These are phyloP conservation scores for Hygrocybe coccinea DNA, from an alignment of 768 basidiomycete genomes.

Conservation along the genomic window DNA sequence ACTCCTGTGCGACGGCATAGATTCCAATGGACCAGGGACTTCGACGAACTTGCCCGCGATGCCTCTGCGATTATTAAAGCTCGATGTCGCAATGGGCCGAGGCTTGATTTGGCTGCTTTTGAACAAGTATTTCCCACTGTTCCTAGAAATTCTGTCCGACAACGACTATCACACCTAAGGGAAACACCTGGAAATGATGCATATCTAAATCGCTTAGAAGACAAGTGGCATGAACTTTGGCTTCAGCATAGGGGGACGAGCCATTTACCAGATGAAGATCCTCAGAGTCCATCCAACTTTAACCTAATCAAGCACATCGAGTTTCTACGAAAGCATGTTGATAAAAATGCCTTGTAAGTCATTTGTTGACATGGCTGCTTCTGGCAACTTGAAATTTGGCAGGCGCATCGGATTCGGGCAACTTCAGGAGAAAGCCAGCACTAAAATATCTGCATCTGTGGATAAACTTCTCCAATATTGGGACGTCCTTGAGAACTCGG, in stretches of 20 bases:
- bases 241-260: slow-evolving; percentile 59
- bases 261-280: slow-evolving; percentile 67
- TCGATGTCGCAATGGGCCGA: slow-evolving; percentile 57
- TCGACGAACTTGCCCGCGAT: slow-evolving; percentile 85
- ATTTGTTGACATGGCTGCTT: neutral
- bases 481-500: slow-evolving; percentile 46
- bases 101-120: slow-evolving; percentile 67
- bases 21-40: slow-evolving; percentile 82
- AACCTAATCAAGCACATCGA: slow-evolving; percentile 76
- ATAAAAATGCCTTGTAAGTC: slow-evolving; percentile 83
- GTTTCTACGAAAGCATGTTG: slow-evolving; percentile 74
- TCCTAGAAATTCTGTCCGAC: slow-evolving; percentile 66
- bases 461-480: slow-evolving; percentile 42
- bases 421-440: slow-evolving; percentile 31
- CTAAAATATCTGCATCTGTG: slow-evolving; percentile 39
- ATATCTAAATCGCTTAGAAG: slow-evolving; percentile 75
- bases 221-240: slow-evolving; percentile 80
- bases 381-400: slow-evolving; percentile 14
- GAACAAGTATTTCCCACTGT: slow-evolving; percentile 77
- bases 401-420: slow-evolving; percentile 65
- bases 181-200: slow-evolving; percentile 62
- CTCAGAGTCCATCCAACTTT: slow-evolving; percentile 64
- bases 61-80: slow-evolving; percentile 76
- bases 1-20: slow-evolving; percentile 48
- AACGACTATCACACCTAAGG: slow-evolving; percentile 56